Percentiles rank a stretch among this genome's conserved stretches.
phyloP scores from a whole-genome alignment of 345 rosid species.

The Moricandia moricandioides region DNA sequence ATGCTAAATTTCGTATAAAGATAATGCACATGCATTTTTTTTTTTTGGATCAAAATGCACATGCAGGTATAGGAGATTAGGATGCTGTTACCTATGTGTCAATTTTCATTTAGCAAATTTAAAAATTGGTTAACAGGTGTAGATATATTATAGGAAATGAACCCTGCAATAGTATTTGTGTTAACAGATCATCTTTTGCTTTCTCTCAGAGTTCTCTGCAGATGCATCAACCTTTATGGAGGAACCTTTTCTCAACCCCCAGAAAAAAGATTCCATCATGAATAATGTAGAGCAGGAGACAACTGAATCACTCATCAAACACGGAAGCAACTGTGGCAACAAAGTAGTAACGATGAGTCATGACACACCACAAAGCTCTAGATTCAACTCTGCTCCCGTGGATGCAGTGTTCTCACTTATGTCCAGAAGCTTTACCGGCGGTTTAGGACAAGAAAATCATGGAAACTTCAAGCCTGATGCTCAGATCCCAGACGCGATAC shows the following conservation, averaged over 20 bases:
- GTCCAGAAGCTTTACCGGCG: slow-evolving; percentile 21
- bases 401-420: slow-evolving; percentile 17
- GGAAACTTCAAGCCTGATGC: slow-evolving; percentile 32
- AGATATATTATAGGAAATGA: neutral
- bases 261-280: slow-evolving; percentile 17
- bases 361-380: slow-evolving; percentile 23
- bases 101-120: neutral
- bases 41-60: too few species aligned
- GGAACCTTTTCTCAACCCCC: slow-evolving; percentile 15
- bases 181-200: slow-evolving; percentile 5
- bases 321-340: slow-evolving; percentile 8
- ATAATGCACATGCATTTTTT: neutral
- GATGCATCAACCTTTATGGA: slow-evolving; percentile 18
- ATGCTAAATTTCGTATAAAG: neutral
- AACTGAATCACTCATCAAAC: slow-evolving; percentile 12
- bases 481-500: slow-evolving; percentile 1
- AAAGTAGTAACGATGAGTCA: slow-evolving; percentile 15
- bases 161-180: neutral
- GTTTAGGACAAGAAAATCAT: slow-evolving; percentile 5
- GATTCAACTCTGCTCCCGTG: slow-evolving; percentile 19
- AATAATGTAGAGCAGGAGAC: slow-evolving; percentile 10
- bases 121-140: neutral
- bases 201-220: slow-evolving; percentile 22
- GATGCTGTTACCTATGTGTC: neutral
- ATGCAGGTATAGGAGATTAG: slow-evolving; percentile 1